These are phyloP conservation scores for Malus domestica DNA, from an alignment of 306 rosid genomes.

Conservation along the genomic window ASM211411v1 NC_041802.1:29054501-29055000, in stretches of 20 bases:
- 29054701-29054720: neutral
- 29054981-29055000: constrained; percentile 98
- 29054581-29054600: neutral
- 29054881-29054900: neutral
- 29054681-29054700: neutral
- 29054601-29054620: neutral
- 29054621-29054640: neutral
- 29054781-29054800: too few species aligned
- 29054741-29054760: neutral
- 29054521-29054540: neutral
- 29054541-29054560: neutral
- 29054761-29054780: too few species aligned
- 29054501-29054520: too few species aligned
- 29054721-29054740: neutral
- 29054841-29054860: neutral
- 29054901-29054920: constrained; percentile 23
- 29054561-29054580: neutral
- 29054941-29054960: constrained; percentile 86
- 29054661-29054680: neutral
- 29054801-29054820: too few species aligned
- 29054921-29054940: constrained; percentile 97
- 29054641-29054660: neutral
- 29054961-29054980: constrained; percentile 88
- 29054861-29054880: too few species aligned
- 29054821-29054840: neutral